Percentiles rank a stretch among this genome's conserved stretches.
Conservation (phyloP, 306 rosid genomes). For the Delonix regia region DNA sequence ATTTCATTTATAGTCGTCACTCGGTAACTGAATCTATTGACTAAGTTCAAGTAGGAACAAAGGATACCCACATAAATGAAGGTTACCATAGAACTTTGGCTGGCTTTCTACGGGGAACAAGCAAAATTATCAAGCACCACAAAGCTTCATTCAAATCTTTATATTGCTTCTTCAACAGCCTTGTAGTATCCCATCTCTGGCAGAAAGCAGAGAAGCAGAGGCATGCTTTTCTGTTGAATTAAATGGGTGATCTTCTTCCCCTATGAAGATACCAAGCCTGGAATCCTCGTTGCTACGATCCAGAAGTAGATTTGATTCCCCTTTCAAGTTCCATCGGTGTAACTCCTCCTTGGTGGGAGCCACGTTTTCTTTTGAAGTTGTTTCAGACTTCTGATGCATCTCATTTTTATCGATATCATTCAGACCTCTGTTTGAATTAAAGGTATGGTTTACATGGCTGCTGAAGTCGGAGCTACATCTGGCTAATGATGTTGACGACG, state of each 20-base stretch:
- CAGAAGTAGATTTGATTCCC: conserved; percentile 58
- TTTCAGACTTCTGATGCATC: conserved; percentile 45
- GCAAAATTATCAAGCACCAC: conserved; percentile 2
- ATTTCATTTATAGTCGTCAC: neutral
- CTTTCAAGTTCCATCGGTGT: conserved; percentile 48
- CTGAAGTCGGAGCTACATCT: conserved; percentile 52
- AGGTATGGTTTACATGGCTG: conserved; percentile 41
- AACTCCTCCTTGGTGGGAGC: conserved; percentile 58
- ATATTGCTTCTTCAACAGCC: conserved; percentile 45
- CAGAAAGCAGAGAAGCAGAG: conserved; percentile 58
- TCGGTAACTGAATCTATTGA: neutral
- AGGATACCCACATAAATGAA: conserved; percentile 5
- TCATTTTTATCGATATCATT: conserved; percentile 30
- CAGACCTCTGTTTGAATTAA: conserved; percentile 26
- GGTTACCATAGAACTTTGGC: neutral
- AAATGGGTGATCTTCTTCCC: conserved; percentile 79
- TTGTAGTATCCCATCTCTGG: conserved; percentile 47
- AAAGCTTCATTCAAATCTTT: conserved; percentile 17
- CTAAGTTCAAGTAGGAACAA: conserved; percentile 16
- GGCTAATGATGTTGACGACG: conserved; percentile 41
- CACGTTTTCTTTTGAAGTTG: conserved; percentile 64
- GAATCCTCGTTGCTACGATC: conserved; percentile 41
- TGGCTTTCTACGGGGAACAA: conserved; percentile 12
- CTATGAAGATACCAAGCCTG: conserved; percentile 31
- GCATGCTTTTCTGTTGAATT: conserved; percentile 44